Base-by-base conservation (phyloP, 257 asterid species). In the Solanum clarkiae region DNA sequence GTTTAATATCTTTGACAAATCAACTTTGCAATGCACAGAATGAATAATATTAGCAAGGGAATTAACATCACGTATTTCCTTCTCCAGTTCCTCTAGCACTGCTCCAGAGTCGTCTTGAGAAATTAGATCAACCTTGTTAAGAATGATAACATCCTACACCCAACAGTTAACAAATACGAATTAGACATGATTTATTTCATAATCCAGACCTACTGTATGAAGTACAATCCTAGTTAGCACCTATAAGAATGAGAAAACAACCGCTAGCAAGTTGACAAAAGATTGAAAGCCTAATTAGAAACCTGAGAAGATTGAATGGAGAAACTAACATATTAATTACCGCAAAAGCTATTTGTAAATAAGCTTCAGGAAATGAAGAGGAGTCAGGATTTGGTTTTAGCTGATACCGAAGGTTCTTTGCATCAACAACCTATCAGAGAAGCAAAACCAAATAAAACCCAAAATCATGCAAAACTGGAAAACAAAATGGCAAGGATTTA, bases 281-380 rank as follows among this genome's bases (percentile, higher is more conserved):
- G 17, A 5, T 18, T 29, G 71, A 75, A 75, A 63, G 57, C 18
- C 47, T 74, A 77, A 54, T 72, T 65, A 29, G 36, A 85, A 80
- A 54, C 54, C 24, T 74, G 42, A 24, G 62, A 75, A 24, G 62
- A 24, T 80, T n/a, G 65, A 83, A 32, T 17, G 29, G n/a, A 40
- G 66, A 18, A 57, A 75, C 40, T 60, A 40, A 75, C 80, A 26
- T 47, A 69, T 81, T 16, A 53, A 71, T 86, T 93, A 94, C 99
- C 90, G 98, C 98, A 90, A 94, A 95, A 80, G 98, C 97, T 87
- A 95, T 96, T 87, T 95, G 99, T 82, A 92, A 88, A 91, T 94
- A 96, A 62, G 97, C 98, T 96, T 96, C 99, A 20, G 99, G 99
- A 87, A 93, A 96, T 74, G 98, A 91, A 15, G 97, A 95, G 1